phyloP scores from a whole-genome alignment of 192 early-diverging fungal species.

The Backusella circina region DNA sequence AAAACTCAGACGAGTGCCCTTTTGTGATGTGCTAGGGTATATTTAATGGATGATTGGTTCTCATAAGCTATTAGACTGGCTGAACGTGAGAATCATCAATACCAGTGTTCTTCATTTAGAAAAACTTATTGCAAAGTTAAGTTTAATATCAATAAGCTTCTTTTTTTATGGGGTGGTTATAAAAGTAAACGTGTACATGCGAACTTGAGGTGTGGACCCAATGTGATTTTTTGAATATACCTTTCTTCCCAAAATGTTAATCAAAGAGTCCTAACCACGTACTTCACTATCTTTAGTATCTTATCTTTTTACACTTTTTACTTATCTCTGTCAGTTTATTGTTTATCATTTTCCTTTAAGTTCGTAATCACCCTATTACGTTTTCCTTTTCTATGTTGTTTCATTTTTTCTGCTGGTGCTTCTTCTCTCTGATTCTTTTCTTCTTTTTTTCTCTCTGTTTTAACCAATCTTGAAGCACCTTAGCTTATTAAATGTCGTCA shows the following conservation, averaged over 20 bases:
- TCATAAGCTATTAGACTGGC: constrained; percentile 8
- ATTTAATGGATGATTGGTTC: background rate
- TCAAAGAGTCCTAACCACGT: background rate
- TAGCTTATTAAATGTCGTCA: background rate
- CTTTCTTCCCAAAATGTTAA: background rate
- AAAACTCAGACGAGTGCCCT: background rate
- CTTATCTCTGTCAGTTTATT: background rate
- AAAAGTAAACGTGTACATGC: background rate
- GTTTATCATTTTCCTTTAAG: background rate
- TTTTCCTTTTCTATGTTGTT: background rate
- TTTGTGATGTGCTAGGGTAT: background rate
- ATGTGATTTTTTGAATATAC: background rate
- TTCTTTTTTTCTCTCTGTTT: background rate
- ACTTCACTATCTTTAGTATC: background rate
- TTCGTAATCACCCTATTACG: background rate
- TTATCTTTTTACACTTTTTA: background rate
- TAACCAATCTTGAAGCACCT: too few relatives aligned
- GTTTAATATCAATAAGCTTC: background rate
- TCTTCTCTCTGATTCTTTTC: background rate
- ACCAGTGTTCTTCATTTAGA: background rate
- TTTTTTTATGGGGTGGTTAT: background rate
- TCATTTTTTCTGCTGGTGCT: background rate
- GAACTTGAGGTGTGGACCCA: background rate
- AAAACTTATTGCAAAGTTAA: background rate
- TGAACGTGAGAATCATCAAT: constrained; percentile 28